Conservation (phyloP, 306 rosid species). For the Aeschynomene evenia region DNA sequence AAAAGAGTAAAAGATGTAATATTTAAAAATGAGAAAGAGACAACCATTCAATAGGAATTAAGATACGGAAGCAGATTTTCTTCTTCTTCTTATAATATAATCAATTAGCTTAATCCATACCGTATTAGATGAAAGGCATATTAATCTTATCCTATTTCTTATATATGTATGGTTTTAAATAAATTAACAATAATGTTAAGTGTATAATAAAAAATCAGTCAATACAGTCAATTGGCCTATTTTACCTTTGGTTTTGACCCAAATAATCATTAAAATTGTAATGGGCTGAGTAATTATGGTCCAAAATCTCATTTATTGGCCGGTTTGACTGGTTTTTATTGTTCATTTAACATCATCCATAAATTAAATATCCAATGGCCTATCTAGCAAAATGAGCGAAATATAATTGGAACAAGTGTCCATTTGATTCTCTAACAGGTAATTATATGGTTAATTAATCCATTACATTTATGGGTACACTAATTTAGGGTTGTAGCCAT, state of each 20-base stretch:
- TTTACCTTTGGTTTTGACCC: too few relatives aligned
- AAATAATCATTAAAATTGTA: too few relatives aligned
- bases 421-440: neutral
- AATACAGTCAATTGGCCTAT: too few relatives aligned
- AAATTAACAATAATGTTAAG: too few relatives aligned
- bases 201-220: too few relatives aligned
- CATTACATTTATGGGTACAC: neutral
- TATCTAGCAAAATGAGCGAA: neutral
- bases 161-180: neutral
- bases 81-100: too few relatives aligned
- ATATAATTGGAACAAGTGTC: neutral
- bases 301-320: too few relatives aligned
- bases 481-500: neutral
- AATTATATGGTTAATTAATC: neutral
- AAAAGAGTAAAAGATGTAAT: neutral
- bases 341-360: too few relatives aligned
- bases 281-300: too few relatives aligned
- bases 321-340: too few relatives aligned
- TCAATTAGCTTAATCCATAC: neutral
- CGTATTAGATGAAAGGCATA: neutral
- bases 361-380: neutral
- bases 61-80: conserved; percentile 8
- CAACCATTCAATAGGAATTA: neutral
- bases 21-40: neutral
- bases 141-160: conserved; percentile 16